These are phyloP conservation scores for Smittium culicis DNA, from an alignment of 371 early-diverging fungal genomes.

Conservation along the genomic window DNA sequence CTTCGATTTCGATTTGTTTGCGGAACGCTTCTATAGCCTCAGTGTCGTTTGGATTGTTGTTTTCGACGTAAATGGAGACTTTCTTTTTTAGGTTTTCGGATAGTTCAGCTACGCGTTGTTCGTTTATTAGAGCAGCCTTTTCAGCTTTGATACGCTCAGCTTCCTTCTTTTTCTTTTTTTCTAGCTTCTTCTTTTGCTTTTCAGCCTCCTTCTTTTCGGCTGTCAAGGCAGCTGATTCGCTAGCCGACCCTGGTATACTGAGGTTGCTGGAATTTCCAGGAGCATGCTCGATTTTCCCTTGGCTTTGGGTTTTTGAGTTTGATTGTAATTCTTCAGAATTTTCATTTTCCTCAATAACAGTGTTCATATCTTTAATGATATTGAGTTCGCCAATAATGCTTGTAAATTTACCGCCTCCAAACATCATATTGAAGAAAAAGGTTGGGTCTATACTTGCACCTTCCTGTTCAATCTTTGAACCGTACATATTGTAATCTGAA, in stretches of 20 bases:
- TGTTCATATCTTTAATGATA: conserved; percentile 72
- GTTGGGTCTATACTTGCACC: conserved; percentile 70
- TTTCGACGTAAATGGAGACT: conserved; percentile 62
- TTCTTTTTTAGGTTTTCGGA: conserved; percentile 54
- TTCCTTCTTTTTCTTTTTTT: conserved; percentile 29
- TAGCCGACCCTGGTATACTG: not conserved
- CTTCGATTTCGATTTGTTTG: conserved; percentile 54
- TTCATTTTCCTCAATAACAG: conserved; percentile 26
- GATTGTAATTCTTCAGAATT: not conserved
- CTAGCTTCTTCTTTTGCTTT: conserved; percentile 42
- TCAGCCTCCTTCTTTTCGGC: conserved; percentile 31
- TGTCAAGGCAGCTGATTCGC: conserved; percentile 15
- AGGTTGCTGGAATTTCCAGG: not conserved
- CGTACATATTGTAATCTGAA: conserved; percentile 70
- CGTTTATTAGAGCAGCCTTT: conserved; percentile 47
- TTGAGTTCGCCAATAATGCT: conserved; percentile 92
- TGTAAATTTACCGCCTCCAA: conserved; percentile 87
- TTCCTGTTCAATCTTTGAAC: conserved; percentile 49
- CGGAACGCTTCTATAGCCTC: conserved; percentile 46
- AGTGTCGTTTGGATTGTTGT: conserved; percentile 33
- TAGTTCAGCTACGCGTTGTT: conserved; percentile 55
- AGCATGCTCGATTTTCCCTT: conserved; percentile 21
- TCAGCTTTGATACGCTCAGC: conserved; percentile 32
- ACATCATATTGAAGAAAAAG: conserved; percentile 83
- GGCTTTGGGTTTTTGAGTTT: not conserved